phyloP scores from a whole-genome alignment of 805 yeast genomes.

The Candida stauntonica region DNA sequence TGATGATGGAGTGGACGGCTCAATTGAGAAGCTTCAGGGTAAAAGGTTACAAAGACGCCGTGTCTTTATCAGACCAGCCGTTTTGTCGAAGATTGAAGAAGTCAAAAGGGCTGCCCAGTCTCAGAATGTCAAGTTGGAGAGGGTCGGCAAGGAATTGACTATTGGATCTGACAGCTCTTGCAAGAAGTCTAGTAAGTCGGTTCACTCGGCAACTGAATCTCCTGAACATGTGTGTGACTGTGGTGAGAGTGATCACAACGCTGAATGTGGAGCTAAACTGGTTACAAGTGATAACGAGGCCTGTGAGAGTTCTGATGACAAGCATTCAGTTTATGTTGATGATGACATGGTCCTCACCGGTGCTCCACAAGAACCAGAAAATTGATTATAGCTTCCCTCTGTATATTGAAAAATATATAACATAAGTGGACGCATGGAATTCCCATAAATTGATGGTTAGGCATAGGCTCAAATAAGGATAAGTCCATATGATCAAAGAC shows the following conservation, averaged over 20 bases:
- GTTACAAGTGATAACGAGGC: neutral
- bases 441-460: too few relatives aligned
- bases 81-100: conserved; percentile 39
- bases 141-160: conserved; percentile 15
- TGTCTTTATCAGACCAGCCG: conserved; percentile 37
- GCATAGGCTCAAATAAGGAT: too few relatives aligned
- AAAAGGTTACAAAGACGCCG: conserved; percentile 35
- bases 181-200: neutral
- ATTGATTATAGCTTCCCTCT: too few relatives aligned
- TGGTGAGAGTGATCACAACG: neutral
- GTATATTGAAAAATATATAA: too few relatives aligned
- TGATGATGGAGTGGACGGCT: conserved; percentile 38
- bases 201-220: too few relatives aligned
- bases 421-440: too few relatives aligned
- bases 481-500: too few relatives aligned
- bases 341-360: too few relatives aligned
- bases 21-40: conserved; percentile 36
- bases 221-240: neutral
- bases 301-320: neutral
- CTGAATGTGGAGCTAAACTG: neutral
- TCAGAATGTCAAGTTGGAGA: conserved; percentile 16
- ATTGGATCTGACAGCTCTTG: conserved; percentile 1
- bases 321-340: too few relatives aligned
- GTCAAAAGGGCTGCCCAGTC: conserved; percentile 35
- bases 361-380: too few relatives aligned